These are phyloP conservation scores for Melocanna baccifera DNA, from an alignment of 176 grass and related monocot species.

Conservation along the genomic window DNA sequence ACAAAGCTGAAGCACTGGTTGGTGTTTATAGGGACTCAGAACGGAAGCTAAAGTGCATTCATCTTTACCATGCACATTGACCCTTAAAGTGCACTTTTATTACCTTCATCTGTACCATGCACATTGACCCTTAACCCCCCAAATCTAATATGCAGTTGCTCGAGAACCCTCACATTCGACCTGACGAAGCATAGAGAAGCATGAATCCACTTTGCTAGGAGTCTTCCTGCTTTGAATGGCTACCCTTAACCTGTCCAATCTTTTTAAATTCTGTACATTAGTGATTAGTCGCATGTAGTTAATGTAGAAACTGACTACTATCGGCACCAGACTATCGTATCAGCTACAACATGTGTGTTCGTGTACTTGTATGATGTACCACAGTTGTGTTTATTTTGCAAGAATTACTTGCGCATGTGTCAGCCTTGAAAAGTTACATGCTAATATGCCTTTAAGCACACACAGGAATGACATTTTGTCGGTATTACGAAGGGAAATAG, in stretches of 20 bases:
- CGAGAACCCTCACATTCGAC: slow-evolving; percentile 91
- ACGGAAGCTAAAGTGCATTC: slow-evolving; percentile 45
- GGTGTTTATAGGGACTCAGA: slow-evolving; percentile 95
- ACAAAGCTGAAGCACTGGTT: slow-evolving; percentile 97
- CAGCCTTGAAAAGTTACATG: too few species aligned
- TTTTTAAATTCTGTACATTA: slow-evolving; percentile 17
- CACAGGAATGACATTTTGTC: too few species aligned
- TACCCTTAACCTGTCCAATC: background rate
- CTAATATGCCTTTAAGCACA: too few species aligned
- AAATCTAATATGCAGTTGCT: slow-evolving; percentile 67
- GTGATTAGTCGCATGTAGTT: slow-evolving; percentile 12
- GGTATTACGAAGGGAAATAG: too few species aligned
- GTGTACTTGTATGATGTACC: background rate
- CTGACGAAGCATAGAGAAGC: slow-evolving; percentile 83
- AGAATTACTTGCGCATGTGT: background rate
- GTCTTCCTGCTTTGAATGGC: too few species aligned
- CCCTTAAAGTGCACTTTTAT: too few species aligned
- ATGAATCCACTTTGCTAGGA: slow-evolving; percentile 32
- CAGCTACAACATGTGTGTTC: background rate
- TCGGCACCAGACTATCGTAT: too few species aligned
- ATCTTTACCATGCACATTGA: background rate
- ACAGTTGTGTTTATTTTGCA: background rate
- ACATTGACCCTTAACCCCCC: too few species aligned
- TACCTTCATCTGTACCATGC: too few species aligned
- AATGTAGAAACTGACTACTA: background rate